A percentile compares a stretch with the other conserved stretches of the same genome.
Evolutionary conservation across 495 filamentous ascomycete species (phyloP).

Genomic region (Bombardia bombarda): DNA sequence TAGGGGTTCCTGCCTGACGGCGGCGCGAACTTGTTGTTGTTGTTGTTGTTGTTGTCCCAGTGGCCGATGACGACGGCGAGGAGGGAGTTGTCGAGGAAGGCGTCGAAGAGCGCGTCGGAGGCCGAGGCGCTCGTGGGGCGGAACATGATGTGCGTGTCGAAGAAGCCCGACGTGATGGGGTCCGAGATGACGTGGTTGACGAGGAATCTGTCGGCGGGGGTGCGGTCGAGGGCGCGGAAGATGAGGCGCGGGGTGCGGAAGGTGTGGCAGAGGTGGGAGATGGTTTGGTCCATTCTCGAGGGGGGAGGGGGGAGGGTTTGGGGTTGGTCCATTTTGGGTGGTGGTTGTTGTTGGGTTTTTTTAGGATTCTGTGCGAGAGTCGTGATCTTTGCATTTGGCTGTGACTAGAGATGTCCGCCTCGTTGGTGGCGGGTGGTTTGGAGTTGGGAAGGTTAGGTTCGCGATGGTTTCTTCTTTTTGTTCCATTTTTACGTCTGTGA

Average conservation of each 20-base stretch:
- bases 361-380: too few species aligned
- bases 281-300: constrained; percentile 3
- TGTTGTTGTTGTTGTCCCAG: too few species aligned
- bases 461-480: too few species aligned
- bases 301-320: background rate
- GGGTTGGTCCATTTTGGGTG: too few species aligned
- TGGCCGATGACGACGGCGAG: constrained; percentile 27
- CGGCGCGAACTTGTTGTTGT: too few species aligned
- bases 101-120: constrained; percentile 2
- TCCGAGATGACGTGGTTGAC: constrained; percentile 2
- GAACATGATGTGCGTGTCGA: constrained; percentile 13
- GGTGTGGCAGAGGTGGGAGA: constrained; percentile 1
- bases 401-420: too few species aligned
- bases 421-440: too few species aligned
- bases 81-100: constrained; percentile 13
- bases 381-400: too few species aligned
- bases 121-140: too few species aligned
- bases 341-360: too few species aligned
- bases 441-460: too few species aligned
- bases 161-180: constrained; percentile 7
- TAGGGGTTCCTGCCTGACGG: background rate
- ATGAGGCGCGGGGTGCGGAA: constrained; percentile 25
- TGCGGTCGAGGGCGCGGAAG: constrained; percentile 25
- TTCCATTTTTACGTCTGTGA: too few species aligned
- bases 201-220: constrained; percentile 11